These are phyloP conservation scores for Rutstroemia sp. DNA, from an alignment of 2,329 filamentous ascomycete species.

Conservation along the genomic window DNA sequence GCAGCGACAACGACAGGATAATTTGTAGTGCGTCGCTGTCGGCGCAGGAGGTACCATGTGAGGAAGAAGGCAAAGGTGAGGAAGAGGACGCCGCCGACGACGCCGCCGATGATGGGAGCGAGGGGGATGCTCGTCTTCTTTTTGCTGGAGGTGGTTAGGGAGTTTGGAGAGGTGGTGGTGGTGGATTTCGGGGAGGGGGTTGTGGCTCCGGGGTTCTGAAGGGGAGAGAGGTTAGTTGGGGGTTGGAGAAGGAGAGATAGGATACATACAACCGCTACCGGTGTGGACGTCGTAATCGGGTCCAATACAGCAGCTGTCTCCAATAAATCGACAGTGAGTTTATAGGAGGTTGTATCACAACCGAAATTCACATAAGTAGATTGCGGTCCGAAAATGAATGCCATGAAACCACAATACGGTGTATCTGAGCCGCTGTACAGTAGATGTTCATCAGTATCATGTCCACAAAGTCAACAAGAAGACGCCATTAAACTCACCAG, in stretches of 20 bases:
- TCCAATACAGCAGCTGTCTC: background rate
- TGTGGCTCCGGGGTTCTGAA: background rate
- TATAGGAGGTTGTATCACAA: slow-evolving; percentile 16
- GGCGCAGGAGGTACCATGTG: slow-evolving; percentile 12
- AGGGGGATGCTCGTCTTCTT: slow-evolving; percentile 6
- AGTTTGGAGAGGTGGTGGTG: background rate
- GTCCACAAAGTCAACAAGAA: background rate
- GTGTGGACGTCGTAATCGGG: background rate
- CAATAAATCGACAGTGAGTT: slow-evolving; percentile 9
- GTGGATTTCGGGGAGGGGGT: background rate
- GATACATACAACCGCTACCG: background rate
- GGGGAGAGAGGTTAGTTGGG: background rate
- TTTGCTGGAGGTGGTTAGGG: background rate
- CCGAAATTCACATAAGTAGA: slow-evolving; percentile 19
- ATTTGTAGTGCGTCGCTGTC: background rate
- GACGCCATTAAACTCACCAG: slow-evolving; percentile 3
- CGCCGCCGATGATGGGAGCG: slow-evolving; percentile 19
- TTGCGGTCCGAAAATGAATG: slow-evolving; percentile 13
- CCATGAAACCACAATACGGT: slow-evolving; percentile 20
- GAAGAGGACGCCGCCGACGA: slow-evolving; percentile 15
- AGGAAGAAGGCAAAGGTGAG: slow-evolving; percentile 12
- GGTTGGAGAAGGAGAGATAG: background rate
- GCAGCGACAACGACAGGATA: background rate
- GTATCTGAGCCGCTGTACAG: background rate
- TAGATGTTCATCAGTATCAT: background rate